Percentiles rank a stretch among this genome's conserved stretches.
These are phyloP conservation scores for Quercus lobata DNA, from an alignment of 331 rosid species.

Conservation along the genomic window DNA sequence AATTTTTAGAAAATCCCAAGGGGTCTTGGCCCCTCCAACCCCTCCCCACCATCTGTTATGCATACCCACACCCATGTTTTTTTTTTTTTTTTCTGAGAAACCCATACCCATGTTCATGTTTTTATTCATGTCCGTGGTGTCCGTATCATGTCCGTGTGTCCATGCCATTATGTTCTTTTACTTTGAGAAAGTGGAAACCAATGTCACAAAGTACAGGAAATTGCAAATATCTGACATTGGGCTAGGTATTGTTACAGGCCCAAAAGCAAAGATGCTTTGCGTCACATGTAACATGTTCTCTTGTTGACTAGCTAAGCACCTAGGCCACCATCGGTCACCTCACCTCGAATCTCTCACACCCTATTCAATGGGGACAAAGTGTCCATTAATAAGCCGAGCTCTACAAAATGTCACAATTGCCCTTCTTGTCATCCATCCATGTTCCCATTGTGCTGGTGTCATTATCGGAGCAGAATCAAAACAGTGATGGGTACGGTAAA, in stretches of 20 bases:
- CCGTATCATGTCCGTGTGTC: no score
- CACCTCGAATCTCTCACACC: conserved; percentile 28
- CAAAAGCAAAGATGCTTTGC: not conserved
- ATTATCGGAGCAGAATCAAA: not conserved
- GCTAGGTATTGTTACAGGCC: not conserved
- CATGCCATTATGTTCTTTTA: no score
- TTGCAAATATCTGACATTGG: no score
- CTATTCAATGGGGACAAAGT: conserved; percentile 12
- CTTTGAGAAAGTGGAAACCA: no score
- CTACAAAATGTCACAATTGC: not conserved
- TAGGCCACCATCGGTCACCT: conserved; percentile 9
- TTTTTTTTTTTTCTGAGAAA: no score
- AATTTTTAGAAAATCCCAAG: no score
- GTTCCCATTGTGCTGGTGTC: not conserved
- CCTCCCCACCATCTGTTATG: no score
- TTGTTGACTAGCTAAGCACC: not conserved
- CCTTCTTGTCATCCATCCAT: not conserved
- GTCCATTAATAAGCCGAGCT: conserved; percentile 3
- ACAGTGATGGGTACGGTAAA: not conserved
- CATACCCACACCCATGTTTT: no score
- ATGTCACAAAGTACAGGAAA: no score
- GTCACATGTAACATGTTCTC: conserved; percentile 16
- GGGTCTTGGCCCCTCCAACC: no score
- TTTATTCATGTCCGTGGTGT: accelerated
- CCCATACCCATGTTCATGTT: no score